A percentile compares a stretch with the other conserved stretches of the same genome.
Conservation (phyloP, 176 grass and related monocot genomes). For the Paspalum vaginatum region DNA sequence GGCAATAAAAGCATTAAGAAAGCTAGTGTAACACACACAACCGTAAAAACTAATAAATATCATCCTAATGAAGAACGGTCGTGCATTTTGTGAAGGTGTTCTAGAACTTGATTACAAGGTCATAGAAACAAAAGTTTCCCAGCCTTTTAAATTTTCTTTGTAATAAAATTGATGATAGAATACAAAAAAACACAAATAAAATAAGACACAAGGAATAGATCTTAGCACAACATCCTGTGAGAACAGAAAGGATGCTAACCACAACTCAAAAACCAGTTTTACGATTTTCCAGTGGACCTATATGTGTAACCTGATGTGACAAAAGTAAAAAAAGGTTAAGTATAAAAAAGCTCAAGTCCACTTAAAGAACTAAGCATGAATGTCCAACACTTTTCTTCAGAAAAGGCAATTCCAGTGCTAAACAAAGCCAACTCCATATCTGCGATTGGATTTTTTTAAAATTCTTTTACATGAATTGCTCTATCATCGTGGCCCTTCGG, state of each 20-base stretch:
- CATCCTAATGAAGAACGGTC: conserved; percentile 1
- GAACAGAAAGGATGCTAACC: conserved; percentile 76
- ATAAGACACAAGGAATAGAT: conserved; percentile 86
- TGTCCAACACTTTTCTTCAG: no score
- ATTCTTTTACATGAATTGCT: no score
- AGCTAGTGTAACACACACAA: no score
- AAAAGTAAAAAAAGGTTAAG: conserved; percentile 47
- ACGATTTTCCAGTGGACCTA: conserved; percentile 90
- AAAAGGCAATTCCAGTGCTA: no score
- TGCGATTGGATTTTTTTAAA: no score
- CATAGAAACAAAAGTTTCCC: not conserved
- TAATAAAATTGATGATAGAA: conserved; percentile 11
- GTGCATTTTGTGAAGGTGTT: conserved; percentile 12
- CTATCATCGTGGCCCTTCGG: no score
- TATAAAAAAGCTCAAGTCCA: no score
- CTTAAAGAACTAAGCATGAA: no score
- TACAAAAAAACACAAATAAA: conserved; percentile 15
- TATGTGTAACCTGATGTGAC: conserved; percentile 67
- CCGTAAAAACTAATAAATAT: conserved; percentile 2
- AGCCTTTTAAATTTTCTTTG: conserved; percentile 5
- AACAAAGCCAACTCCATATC: no score
- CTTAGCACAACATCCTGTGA: conserved; percentile 95
- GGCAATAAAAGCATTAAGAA: no score
- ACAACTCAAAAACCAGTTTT: conserved; percentile 98
- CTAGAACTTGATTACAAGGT: not conserved